phyloP scores from a whole-genome alignment of 768 basidiomycete genomes.

The Cystoderma amianthinum region DNA sequence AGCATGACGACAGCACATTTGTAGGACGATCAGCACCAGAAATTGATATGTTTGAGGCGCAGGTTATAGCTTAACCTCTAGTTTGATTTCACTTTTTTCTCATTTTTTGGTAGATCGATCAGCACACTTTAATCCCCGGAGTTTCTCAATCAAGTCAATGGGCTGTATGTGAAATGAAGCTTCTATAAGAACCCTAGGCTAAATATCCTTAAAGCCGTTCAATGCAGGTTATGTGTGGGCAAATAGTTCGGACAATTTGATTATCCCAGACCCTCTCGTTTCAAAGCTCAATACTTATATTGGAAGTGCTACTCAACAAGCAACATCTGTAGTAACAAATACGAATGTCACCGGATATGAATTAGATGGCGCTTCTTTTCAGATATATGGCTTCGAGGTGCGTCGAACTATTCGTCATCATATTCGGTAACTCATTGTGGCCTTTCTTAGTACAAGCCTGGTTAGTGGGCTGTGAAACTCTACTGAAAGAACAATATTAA shows the following conservation, averaged over 20 bases:
- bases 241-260: slow-evolving; percentile 52
- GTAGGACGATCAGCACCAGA: slow-evolving; percentile 84
- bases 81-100: not conserved
- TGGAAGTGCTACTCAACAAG: slow-evolving; percentile 71
- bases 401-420: slow-evolving; percentile 4
- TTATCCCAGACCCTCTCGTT: slow-evolving; percentile 48
- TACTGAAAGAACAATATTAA: slow-evolving; percentile 1
- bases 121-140: slow-evolving; percentile 35
- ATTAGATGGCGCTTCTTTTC: slow-evolving; percentile 47
- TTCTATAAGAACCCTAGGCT: not conserved
- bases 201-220: slow-evolving; percentile 47
- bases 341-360: slow-evolving; percentile 74
- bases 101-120: slow-evolving; percentile 33
- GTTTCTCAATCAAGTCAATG: slow-evolving; percentile 87
- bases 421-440: not conserved
- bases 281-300: slow-evolving; percentile 55
- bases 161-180: slow-evolving; percentile 42
- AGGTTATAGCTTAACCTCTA: slow-evolving; percentile 27
- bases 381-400: slow-evolving; percentile 77
- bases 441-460: slow-evolving; percentile 31
- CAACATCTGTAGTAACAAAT: slow-evolving; percentile 63
- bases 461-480: slow-evolving; percentile 10
- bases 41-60: slow-evolving; percentile 88
- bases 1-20: slow-evolving; percentile 64
- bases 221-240: slow-evolving; percentile 65